These are phyloP conservation scores for Erythrophleum fordii DNA, from an alignment of 306 rosid genomes.

Conservation along the genomic window DNA sequence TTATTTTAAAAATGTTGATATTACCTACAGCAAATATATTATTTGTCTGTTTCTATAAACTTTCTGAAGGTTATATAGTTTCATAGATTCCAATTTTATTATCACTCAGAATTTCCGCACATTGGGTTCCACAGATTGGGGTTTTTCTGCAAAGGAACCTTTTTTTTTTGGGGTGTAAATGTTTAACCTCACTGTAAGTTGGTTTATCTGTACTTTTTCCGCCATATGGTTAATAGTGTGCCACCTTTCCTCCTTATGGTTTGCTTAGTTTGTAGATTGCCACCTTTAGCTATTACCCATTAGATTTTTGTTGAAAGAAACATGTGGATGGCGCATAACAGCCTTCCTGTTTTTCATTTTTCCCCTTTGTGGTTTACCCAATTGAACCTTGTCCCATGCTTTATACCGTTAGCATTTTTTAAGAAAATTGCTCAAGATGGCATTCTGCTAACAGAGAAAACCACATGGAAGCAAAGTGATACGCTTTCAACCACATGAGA, in stretches of 20 bases:
- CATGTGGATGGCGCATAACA: neutral
- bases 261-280: neutral
- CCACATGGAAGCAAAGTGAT: neutral
- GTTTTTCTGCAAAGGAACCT: neutral
- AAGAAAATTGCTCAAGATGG: neutral
- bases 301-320: neutral
- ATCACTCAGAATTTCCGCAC: neutral
- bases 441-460: neutral
- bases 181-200: neutral
- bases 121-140: neutral
- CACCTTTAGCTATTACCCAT: neutral
- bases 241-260: neutral
- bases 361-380: neutral
- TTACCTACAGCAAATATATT: neutral
- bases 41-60: constrained; percentile 9
- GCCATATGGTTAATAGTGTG: neutral
- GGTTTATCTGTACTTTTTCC: neutral
- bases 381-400: neutral
- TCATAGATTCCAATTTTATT: neutral
- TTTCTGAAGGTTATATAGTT: neutral
- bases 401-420: neutral
- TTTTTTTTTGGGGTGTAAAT: neutral
- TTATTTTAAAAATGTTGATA: neutral
- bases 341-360: neutral
- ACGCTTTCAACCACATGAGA: neutral